Percentiles rank a stretch among this genome's conserved stretches.
Evolutionary conservation across 768 basidiomycete genomes (phyloP).

Genomic region (Tylopilus intermedius): DNA sequence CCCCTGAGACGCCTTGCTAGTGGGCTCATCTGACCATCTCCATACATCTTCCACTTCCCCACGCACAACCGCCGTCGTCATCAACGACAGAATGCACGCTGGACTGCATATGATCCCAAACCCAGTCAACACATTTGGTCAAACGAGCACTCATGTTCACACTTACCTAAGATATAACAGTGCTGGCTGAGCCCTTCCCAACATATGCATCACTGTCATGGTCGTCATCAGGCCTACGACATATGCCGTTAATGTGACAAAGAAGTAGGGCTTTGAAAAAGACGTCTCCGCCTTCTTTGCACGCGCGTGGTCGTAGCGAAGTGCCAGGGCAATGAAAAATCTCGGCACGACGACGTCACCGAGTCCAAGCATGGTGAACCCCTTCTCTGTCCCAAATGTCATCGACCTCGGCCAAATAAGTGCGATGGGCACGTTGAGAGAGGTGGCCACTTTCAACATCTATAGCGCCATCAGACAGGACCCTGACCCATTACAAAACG

Average conservation of each 20-base stretch:
- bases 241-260: conserved; percentile 64
- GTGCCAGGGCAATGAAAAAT: conserved; percentile 73
- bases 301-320: conserved; percentile 75
- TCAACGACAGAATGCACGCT: conserved; percentile 69
- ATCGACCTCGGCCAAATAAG: conserved; percentile 79
- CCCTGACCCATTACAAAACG: background rate
- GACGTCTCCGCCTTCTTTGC: conserved; percentile 28
- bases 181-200: conserved; percentile 80
- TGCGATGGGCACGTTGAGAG: conserved; percentile 90
- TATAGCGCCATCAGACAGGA: conserved; percentile 24
- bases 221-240: conserved; percentile 66
- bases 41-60: conserved; percentile 72
- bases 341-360: conserved; percentile 77
- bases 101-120: conserved; percentile 41
- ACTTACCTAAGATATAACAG: conserved; percentile 83
- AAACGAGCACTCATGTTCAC: background rate
- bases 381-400: conserved; percentile 42
- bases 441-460: conserved; percentile 94
- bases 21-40: conserved; percentile 61
- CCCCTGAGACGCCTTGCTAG: background rate
- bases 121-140: background rate
- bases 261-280: conserved; percentile 75
- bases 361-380: conserved; percentile 86
- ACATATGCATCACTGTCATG: conserved; percentile 81
- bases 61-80: conserved; percentile 49